A percentile compares a stretch with the other conserved stretches of the same genome.
Conservation (phyloP, 805 yeast species). For the Myxozyma udenii region DNA sequence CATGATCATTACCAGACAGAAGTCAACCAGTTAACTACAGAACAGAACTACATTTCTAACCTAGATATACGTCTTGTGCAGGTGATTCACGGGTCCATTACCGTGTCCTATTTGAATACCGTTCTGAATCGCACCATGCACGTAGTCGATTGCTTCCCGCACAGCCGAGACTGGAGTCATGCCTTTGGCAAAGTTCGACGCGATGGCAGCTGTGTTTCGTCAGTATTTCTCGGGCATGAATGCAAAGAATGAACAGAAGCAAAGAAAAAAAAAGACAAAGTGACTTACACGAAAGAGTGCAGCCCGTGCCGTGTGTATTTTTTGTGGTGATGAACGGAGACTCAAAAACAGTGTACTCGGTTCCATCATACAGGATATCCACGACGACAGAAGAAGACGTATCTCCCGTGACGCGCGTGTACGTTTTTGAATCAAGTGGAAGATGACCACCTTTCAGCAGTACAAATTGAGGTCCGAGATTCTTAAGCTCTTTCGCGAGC, state of each 20-base stretch:
- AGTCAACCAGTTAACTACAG: no score
- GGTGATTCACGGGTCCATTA: slow-evolving; percentile 75
- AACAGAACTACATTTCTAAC: background rate
- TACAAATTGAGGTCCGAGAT: slow-evolving; percentile 49
- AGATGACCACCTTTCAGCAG: slow-evolving; percentile 84
- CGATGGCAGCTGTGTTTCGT: slow-evolving; percentile 54
- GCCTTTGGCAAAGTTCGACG: slow-evolving; percentile 67
- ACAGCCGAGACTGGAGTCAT: slow-evolving; percentile 49
- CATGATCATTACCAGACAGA: no score
- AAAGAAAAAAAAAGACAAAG: background rate
- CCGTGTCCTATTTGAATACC: slow-evolving; percentile 50
- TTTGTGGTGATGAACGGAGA: slow-evolving; percentile 48
- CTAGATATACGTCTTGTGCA: slow-evolving; percentile 12
- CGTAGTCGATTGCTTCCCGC: slow-evolving; percentile 57
- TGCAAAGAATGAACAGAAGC: background rate
- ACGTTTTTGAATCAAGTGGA: slow-evolving; percentile 21
- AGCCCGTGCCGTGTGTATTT: slow-evolving; percentile 87
- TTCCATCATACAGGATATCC: slow-evolving; percentile 54
- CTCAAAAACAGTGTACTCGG: slow-evolving; percentile 44
- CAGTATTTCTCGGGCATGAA: background rate
- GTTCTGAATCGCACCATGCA: slow-evolving; percentile 59
- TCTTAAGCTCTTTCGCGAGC: slow-evolving; percentile 44
- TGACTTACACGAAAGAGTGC: slow-evolving; percentile 58
- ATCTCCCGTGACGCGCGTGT: slow-evolving; percentile 12
- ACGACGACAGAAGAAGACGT: slow-evolving; percentile 41